Evolutionary conservation across 768 basidiomycete species (phyloP).

Genomic region (Hebeloma cylindrosporum): DNA sequence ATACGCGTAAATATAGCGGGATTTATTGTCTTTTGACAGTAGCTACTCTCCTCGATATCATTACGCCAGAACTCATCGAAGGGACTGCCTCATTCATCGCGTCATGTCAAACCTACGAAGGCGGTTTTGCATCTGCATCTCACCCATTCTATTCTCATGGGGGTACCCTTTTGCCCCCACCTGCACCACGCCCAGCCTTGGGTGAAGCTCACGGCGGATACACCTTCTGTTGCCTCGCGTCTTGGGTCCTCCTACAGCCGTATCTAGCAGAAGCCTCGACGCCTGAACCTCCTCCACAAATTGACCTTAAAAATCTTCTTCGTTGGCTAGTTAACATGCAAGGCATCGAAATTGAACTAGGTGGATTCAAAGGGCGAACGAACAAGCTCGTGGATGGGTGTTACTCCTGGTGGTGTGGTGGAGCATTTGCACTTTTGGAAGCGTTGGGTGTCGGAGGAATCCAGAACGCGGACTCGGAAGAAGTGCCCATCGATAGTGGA

Average conservation of each 20-base stretch:
- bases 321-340: constrained; percentile 90
- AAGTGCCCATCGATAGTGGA: constrained; percentile 23
- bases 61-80: constrained; percentile 84
- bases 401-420: constrained; percentile 99
- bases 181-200: constrained; percentile 63
- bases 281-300: constrained; percentile 37
- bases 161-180: constrained; percentile 33
- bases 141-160: constrained; percentile 59
- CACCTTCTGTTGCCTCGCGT: constrained; percentile 89
- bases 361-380: constrained; percentile 90
- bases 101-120: constrained; percentile 96
- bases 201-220: constrained; percentile 99
- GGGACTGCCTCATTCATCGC: constrained; percentile 79
- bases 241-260: constrained; percentile 76
- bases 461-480: constrained; percentile 34
- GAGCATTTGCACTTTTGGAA: constrained; percentile 77
- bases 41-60: constrained; percentile 78
- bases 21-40: constrained; percentile 89
- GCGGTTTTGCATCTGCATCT: constrained; percentile 84
- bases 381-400: constrained; percentile 99
- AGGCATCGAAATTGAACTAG: constrained; percentile 76
- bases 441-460: constrained; percentile 46
- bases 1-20: constrained; percentile 50
- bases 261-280: constrained; percentile 32
- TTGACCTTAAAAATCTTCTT: constrained; percentile 62